These are phyloP conservation scores for Aspergillus ruber DNA, from an alignment of 2,329 filamentous ascomycete genomes.

Conservation along the genomic window DNA sequence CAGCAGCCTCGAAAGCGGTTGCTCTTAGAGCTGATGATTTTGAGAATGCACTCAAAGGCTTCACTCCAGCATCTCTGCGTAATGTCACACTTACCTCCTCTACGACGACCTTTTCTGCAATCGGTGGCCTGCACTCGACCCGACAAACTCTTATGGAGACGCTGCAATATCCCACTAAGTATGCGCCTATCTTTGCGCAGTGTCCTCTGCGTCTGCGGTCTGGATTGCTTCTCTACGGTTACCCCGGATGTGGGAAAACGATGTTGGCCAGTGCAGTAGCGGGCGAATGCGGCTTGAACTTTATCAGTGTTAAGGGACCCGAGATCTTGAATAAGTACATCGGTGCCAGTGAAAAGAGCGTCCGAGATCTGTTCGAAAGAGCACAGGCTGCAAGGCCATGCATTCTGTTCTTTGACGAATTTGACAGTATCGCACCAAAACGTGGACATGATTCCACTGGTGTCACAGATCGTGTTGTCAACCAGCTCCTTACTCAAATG, in stretches of 20 bases:
- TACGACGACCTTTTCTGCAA: constrained; percentile 84
- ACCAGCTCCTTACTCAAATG: constrained; percentile 97
- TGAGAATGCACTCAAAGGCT: constrained; percentile 75
- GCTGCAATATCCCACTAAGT: constrained; percentile 92
- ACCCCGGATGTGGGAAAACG: constrained; percentile 93
- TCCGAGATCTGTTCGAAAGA: constrained; percentile 89
- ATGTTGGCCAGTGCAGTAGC: constrained; percentile 94
- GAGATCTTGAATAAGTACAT: constrained; percentile 99
- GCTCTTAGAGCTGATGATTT: constrained; percentile 71
- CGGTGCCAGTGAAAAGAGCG: constrained; percentile 91
- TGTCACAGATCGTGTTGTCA: constrained; percentile 97
- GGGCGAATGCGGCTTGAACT: constrained; percentile 94
- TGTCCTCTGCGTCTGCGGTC: constrained; percentile 92
- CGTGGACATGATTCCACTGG: constrained; percentile 94
- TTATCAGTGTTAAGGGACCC: constrained; percentile 95
- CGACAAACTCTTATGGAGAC: constrained; percentile 90
- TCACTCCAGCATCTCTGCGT: constrained; percentile 88
- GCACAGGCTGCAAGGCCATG: constrained; percentile 84
- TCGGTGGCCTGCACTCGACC: constrained; percentile 80
- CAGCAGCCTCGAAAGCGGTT: constrained; percentile 50
- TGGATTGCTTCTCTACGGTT: constrained; percentile 87
- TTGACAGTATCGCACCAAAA: constrained; percentile 95
- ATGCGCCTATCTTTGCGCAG: constrained; percentile 93
- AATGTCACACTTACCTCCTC: constrained; percentile 92
- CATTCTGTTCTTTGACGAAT: constrained; percentile 97